Conservation (phyloP, 208 protist species). For the Leishmania martiniquensis region DNA sequence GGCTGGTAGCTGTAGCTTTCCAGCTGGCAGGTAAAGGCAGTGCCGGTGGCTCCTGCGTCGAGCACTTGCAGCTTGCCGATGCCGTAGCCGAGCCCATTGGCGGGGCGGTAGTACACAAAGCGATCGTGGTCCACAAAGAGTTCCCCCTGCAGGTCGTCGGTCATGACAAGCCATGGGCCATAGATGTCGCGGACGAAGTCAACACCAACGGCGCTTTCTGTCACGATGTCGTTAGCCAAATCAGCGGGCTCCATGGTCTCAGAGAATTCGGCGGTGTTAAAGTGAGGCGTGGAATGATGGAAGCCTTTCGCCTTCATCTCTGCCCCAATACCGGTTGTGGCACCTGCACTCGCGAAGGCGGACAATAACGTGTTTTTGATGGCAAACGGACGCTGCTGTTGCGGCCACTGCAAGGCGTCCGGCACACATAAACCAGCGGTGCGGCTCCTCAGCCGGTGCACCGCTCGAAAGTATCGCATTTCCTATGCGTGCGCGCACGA, state of each 20-base stretch:
- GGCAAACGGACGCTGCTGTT: neutral
- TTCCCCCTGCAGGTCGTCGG: constrained; percentile 85
- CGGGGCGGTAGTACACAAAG: constrained; percentile 85
- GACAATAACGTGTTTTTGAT: neutral
- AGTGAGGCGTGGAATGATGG: constrained; percentile 73
- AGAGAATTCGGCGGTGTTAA: constrained; percentile 45
- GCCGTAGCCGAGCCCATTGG: constrained; percentile 87
- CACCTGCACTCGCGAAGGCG: neutral
- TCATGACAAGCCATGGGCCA: constrained; percentile 89
- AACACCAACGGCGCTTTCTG: constrained; percentile 51
- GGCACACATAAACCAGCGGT: neutral
- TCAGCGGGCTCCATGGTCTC: constrained; percentile 21
- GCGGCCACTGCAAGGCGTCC: neutral
- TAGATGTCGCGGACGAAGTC: constrained; percentile 73
- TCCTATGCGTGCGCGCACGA: neutral
- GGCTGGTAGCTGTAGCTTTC: constrained; percentile 82
- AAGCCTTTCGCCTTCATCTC: constrained; percentile 61
- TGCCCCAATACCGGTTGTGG: constrained; percentile 4
- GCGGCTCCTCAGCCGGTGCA: neutral
- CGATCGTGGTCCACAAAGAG: constrained; percentile 87
- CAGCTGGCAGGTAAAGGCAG: constrained; percentile 68
- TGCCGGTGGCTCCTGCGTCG: constrained; percentile 43
- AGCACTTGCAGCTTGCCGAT: constrained; percentile 68
- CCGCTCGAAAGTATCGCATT: neutral
- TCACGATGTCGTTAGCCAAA: constrained; percentile 59